phyloP scores from a whole-genome alignment of 2,329 filamentous ascomycete species.

The Fusarium acutatum region DNA sequence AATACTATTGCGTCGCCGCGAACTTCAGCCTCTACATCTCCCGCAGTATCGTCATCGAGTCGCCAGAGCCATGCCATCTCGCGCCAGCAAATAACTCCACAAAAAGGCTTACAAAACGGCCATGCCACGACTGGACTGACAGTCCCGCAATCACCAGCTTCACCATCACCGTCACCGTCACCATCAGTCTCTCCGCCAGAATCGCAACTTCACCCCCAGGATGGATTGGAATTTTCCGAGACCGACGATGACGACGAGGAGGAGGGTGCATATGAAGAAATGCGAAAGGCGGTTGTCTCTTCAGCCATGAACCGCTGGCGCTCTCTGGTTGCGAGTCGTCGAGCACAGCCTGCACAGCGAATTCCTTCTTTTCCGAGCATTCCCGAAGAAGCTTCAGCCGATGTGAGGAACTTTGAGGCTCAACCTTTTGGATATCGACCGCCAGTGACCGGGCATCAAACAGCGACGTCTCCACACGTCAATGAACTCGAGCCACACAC shows the following conservation, averaged over 20 bases:
- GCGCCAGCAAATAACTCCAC: not conserved
- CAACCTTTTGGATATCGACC: conserved; percentile 10
- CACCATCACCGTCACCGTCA: not conserved
- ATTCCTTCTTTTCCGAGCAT: conserved; percentile 20
- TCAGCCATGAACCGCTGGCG: conserved; percentile 39
- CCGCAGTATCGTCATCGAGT: conserved; percentile 33
- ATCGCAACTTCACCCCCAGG: not conserved
- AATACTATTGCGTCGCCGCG: conserved; percentile 40
- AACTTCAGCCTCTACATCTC: conserved; percentile 36
- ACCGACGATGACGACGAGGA: conserved; percentile 21
- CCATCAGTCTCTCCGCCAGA: not conserved
- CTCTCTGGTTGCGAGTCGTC: conserved; percentile 28
- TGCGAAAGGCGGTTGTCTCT: conserved; percentile 34
- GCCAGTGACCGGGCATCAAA: not conserved
- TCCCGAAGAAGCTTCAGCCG: conserved; percentile 19
- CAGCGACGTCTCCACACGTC: not conserved
- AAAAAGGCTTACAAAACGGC: conserved; percentile 6
- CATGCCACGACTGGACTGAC: conserved; percentile 4
- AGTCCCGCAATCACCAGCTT: not conserved
- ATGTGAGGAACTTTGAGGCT: conserved; percentile 22
- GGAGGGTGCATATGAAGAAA: conserved; percentile 20
- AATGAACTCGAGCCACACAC: conserved; percentile 12
- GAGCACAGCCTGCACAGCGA: conserved; percentile 10
- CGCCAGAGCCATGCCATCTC: conserved; percentile 17
- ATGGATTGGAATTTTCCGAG: conserved; percentile 2